phyloP scores from a whole-genome alignment of 169 alveolate genomes.

The Theileria parva region DNA sequence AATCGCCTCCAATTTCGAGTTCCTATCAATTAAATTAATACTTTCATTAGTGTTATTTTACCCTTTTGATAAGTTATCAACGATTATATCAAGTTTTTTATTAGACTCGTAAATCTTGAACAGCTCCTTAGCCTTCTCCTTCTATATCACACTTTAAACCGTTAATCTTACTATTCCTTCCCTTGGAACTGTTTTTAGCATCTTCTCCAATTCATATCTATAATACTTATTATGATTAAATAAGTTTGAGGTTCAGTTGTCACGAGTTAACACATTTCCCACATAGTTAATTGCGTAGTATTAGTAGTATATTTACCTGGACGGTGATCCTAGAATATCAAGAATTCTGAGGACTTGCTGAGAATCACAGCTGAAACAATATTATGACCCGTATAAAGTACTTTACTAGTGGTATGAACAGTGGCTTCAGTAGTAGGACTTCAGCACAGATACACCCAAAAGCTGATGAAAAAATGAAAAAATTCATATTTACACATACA shows the following conservation, averaged over 20 bases:
- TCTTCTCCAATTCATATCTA: conserved; percentile 38
- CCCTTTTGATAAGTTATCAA: conserved; percentile 6
- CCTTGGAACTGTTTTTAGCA: conserved; percentile 33
- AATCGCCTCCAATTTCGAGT: not conserved
- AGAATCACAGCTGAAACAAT: conserved; percentile 31
- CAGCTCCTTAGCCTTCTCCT: conserved; percentile 24
- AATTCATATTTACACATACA: conserved; percentile 14
- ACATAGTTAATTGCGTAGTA: not conserved
- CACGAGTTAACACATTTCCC: not conserved
- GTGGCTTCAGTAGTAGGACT: conserved; percentile 47
- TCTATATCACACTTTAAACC: not conserved
- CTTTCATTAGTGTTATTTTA: not conserved
- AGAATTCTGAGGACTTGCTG: conserved; percentile 32
- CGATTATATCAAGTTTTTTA: conserved; percentile 8
- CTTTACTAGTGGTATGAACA: conserved; percentile 39
- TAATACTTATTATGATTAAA: not conserved
- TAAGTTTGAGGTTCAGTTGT: not conserved
- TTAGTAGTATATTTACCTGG: conserved; percentile 7
- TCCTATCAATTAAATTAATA: not conserved
- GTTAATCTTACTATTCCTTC: conserved; percentile 18
- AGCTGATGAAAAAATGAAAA: conserved; percentile 10
- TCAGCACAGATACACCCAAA: conserved; percentile 69
- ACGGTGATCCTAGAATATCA: conserved; percentile 53
- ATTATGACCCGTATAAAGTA: not conserved
- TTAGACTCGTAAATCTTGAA: conserved; percentile 19